These are phyloP conservation scores for Salix suchowensis DNA, from an alignment of 345 rosid genomes.

Conservation along the genomic window DNA sequence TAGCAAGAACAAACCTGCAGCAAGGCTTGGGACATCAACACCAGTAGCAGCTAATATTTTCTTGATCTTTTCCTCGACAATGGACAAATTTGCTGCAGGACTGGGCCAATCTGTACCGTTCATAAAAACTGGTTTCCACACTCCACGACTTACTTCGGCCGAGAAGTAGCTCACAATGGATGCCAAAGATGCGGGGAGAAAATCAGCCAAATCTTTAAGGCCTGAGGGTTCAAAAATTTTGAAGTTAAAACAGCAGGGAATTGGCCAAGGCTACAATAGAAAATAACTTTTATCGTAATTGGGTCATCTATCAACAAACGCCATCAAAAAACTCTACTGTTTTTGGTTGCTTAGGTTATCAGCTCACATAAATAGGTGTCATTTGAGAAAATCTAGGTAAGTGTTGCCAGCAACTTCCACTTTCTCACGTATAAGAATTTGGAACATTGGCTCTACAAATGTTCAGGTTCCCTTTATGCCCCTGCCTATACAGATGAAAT, in stretches of 20 bases:
- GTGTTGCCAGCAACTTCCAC: neutral
- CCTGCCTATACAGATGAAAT: neutral
- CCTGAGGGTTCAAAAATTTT: slow-evolving; percentile 38
- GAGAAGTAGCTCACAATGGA: slow-evolving; percentile 88
- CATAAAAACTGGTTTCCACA: slow-evolving; percentile 95
- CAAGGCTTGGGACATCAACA: slow-evolving; percentile 81
- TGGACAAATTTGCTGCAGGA: slow-evolving; percentile 81
- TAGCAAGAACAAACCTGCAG: slow-evolving; percentile 48
- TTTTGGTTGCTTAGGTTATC: neutral
- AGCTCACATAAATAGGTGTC: neutral
- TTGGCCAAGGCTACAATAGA: neutral
- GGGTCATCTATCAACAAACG: neutral
- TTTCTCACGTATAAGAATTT: slow-evolving; percentile 32
- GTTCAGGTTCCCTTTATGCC: neutral
- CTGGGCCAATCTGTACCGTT: slow-evolving; percentile 99
- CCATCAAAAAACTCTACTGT: neutral
- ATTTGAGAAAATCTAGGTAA: neutral
- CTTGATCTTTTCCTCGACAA: slow-evolving; percentile 80
- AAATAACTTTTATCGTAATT: neutral
- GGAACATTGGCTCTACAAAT: neutral
- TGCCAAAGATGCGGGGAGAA: slow-evolving; percentile 81
- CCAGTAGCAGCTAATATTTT: slow-evolving; percentile 87
- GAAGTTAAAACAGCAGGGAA: neutral
- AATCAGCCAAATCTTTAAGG: slow-evolving; percentile 88
- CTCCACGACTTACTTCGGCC: slow-evolving; percentile 92